Evolutionary conservation across 371 early-diverging fungal genomes (phyloP).

Genomic region (Apophysomyces variabilis): DNA sequence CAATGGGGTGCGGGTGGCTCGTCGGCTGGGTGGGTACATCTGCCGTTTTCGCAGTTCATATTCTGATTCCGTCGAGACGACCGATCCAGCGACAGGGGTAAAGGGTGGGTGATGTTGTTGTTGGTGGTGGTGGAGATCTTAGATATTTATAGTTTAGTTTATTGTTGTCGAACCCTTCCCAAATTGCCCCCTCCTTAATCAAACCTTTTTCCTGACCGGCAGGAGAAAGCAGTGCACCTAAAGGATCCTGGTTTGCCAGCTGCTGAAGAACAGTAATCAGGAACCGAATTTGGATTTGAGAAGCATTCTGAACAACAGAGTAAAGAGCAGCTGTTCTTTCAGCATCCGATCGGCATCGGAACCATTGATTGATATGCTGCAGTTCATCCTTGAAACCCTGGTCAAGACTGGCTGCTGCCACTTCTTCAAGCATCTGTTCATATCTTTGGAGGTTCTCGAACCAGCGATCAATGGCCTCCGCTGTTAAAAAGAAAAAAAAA

Average conservation of each 20-base stretch:
- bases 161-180: constrained; percentile 13
- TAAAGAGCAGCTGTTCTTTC: constrained; percentile 94
- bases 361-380: constrained; percentile 94
- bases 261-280: constrained; percentile 92
- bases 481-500: constrained; percentile 27
- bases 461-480: constrained; percentile 89
- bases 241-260: constrained; percentile 81
- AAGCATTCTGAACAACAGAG: constrained; percentile 88
- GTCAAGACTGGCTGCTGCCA: constrained; percentile 91
- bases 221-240: constrained; percentile 57
- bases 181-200: neutral
- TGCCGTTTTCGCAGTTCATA: constrained; percentile 43
- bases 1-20: constrained; percentile 27
- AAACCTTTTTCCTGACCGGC: constrained; percentile 68
- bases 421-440: constrained; percentile 93
- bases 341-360: constrained; percentile 86
- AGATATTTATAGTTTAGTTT: neutral
- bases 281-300: constrained; percentile 92
- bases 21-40: constrained; percentile 34
- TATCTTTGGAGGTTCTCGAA: constrained; percentile 91
- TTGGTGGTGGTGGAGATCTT: constrained; percentile 3
- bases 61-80: constrained; percentile 45
- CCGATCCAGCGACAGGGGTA: constrained; percentile 31
- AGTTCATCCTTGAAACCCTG: constrained; percentile 94
- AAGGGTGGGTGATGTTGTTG: constrained; percentile 1